phyloP scores from a whole-genome alignment of 2,329 filamentous ascomycete species.

The Ceratocystis cacaofunesta region DNA sequence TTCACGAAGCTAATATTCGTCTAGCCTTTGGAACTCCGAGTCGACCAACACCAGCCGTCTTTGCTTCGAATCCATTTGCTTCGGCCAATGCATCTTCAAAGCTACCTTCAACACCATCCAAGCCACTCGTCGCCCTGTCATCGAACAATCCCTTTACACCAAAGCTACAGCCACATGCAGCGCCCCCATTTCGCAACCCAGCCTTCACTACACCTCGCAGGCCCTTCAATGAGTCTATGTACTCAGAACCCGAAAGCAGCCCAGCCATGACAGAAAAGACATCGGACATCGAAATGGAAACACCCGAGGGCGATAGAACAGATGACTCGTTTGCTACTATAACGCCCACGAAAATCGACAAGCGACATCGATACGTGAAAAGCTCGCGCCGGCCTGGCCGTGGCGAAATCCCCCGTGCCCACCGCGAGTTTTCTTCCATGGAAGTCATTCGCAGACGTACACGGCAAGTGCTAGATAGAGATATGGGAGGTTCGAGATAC shows the following conservation, averaged over 20 bases:
- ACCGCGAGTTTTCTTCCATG: constrained; percentile 25
- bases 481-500: constrained; percentile 36
- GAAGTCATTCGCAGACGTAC: constrained; percentile 41
- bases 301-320: constrained; percentile 13
- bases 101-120: constrained; percentile 27
- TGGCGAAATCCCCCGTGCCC: constrained; percentile 45
- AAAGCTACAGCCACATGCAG: constrained; percentile 21
- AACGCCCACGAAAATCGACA: constrained; percentile 33
- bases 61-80: constrained; percentile 26
- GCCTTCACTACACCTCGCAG: constrained; percentile 50
- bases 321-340: constrained; percentile 24
- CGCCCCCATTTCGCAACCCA: constrained; percentile 45
- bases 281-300: constrained; percentile 30
- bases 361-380: constrained; percentile 32
- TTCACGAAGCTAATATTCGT: too few relatives aligned
- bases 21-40: not conserved
- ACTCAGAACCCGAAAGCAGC: constrained; percentile 47
- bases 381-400: constrained; percentile 37
- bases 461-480: constrained; percentile 35
- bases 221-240: constrained; percentile 36
- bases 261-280: constrained; percentile 44
- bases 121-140: constrained; percentile 25
- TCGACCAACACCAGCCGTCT: constrained; percentile 17
- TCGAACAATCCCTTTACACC: not conserved
- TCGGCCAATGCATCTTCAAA: constrained; percentile 19